Evolutionary conservation across 2,329 filamentous ascomycete species (phyloP), one percentile per base, ranked within the genome.

Genomic region (Fusarium redolens): DNA sequence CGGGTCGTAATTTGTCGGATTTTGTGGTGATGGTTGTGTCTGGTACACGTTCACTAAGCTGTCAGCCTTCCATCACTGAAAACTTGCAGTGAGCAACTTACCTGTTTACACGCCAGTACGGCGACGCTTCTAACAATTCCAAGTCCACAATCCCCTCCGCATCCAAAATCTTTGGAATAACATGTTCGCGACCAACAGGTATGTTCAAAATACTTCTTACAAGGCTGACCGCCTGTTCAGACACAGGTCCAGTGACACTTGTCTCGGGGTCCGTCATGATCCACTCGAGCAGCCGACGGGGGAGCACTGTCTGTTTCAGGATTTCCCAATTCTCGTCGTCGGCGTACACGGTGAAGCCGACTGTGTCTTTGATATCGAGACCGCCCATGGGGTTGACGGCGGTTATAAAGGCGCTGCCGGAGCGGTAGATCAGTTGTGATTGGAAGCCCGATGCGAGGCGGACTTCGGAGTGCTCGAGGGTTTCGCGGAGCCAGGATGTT

Each of bases 241-340:
- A 30, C 4, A 74, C 65, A 10, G 45, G 22, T 17, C 56, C 62
- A 6, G n/a, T 44, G 4, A 51, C 7, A 5, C 60, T 55, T 12
- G 72, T 61, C 13, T 64, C 64, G 8, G 74, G 74, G 11, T 75
- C 59, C 3, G 70, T 71, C 75, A 77, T 77, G 20, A 77, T 63
- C 75, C 75, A 77, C 47, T 75, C 74, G 31, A 77, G 22, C n/a
- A 77, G 54, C 14, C 71, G 64, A 38, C 69, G 73, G 11, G 75
- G 75, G 7, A 77, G 64, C 25, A 58, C 47, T 17, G 68, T 68
- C 28, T 70, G 63, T 55, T 65, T 71, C 17, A 68, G 47, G 13
- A 77, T 60, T n/a, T 77, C 70, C 58, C 69, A 72, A 33, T 69
- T 66, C 55, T 74, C 72, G 5, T 73, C 63, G 25, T 74, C 72